These are phyloP conservation scores for Backusella mclennaniae DNA, from an alignment of 192 early-diverging fungal genomes.

Conservation along the genomic window DNA sequence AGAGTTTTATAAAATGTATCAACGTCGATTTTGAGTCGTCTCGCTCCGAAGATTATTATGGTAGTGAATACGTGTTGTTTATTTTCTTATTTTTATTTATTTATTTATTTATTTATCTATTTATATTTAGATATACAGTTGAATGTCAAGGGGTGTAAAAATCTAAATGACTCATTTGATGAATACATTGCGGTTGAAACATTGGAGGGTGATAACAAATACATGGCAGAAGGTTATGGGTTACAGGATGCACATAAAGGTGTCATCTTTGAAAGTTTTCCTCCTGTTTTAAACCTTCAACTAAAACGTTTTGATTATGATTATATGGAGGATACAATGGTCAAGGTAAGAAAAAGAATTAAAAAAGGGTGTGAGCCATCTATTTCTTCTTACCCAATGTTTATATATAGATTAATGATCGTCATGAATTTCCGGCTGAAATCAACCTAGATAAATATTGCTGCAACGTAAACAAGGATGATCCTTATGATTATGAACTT, in stretches of 20 bases:
- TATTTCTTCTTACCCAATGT: neutral
- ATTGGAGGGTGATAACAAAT: constrained; percentile 96
- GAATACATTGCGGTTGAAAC: constrained; percentile 91
- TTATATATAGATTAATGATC: constrained; percentile 80
- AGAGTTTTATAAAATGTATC: constrained; percentile 95
- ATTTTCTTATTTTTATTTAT: neutral
- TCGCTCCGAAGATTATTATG: constrained; percentile 92
- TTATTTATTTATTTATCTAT: neutral
- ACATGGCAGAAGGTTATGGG: constrained; percentile 88
- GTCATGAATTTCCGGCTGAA: constrained; percentile 86
- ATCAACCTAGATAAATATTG: constrained; percentile 89
- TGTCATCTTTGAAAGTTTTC: constrained; percentile 90
- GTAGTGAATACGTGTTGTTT: constrained; percentile 28
- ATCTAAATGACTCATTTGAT: constrained; percentile 84
- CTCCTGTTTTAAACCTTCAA: constrained; percentile 94
- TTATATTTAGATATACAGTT: constrained; percentile 81
- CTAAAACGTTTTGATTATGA: constrained; percentile 99
- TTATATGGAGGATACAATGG: constrained; percentile 82
- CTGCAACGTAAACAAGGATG: constrained; percentile 52
- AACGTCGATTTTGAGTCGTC: constrained; percentile 95
- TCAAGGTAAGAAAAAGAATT: constrained; percentile 60
- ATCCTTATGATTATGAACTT: constrained; percentile 75
- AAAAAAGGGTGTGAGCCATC: neutral
- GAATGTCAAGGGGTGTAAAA: constrained; percentile 93
- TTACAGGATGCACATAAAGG: constrained; percentile 96